Evolutionary conservation across 306 rosid genomes (phyloP), one percentile per base, ranked within the genome.

Genomic region (Datisca glomerata): DNA sequence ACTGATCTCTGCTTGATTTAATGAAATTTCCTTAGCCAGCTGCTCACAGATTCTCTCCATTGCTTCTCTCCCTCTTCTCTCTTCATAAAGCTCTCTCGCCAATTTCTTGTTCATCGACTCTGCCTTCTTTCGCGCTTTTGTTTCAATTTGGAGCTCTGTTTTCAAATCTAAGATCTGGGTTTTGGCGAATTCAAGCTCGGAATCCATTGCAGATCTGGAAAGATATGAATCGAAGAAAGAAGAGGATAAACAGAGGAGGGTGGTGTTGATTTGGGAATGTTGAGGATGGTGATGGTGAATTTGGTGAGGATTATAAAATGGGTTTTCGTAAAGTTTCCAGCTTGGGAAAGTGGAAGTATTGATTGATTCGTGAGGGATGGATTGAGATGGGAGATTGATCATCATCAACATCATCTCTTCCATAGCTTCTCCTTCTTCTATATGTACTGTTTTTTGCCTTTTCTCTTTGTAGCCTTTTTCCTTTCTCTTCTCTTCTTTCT

Each of bases 281-380:
- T 63, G 57, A 1, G 15, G 50, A 38, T 47, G 57, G 17, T 34
- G 29, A 27, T 37, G 49, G 24, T 24, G 53, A 13, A 21, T 40
- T 6, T 11, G 32, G 6, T 59, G 70, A 28, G 63, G 50, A 49
- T 64, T 57, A 65, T 74, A 74, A 53, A 65, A 65, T 12, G 81
- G 81, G 43, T 74, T 69, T 49, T 74, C 81, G 11, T 74, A 74
- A 46, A 74, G 70, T 57, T 69, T 74, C 81, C 81, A 74, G 59
- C 51, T 69, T 55, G 70, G 73, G 59, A 46, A 28, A 65, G 64
- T 40, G 40, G 75, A 28, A 60, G 53, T 27, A 41, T 55, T 42
- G 49, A 59, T 59, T 33, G 65, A 46, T 10, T 65, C 51, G 0
- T 25, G 18, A 52, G 38, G 29, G 38, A 12, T 43, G 59, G 43